phyloP scores from a whole-genome alignment of 2,329 filamentous ascomycete genomes.

The Colletotrichum musae region DNA sequence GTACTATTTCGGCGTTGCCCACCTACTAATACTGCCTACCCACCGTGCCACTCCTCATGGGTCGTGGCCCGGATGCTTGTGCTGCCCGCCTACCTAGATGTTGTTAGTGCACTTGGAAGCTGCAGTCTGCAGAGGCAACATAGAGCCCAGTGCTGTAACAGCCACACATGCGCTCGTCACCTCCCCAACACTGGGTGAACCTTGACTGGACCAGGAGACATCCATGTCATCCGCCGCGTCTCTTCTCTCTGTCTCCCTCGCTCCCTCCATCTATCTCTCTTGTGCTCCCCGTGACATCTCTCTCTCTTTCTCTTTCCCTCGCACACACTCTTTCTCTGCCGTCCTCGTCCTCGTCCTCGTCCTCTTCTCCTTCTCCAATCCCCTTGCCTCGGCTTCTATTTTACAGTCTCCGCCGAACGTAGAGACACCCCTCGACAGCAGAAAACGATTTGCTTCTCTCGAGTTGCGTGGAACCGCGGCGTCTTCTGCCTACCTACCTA shows the following conservation, averaged over 20 bases:
- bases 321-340: constrained; percentile 7
- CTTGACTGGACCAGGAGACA: constrained; percentile 25
- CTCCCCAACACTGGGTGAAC: constrained; percentile 8
- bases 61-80: not conserved
- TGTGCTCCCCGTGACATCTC: not conserved
- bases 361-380: not conserved
- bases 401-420: not conserved
- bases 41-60: not conserved
- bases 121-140: no score
- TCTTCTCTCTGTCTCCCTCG: constrained; percentile 17
- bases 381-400: not conserved
- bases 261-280: no score
- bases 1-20: not conserved
- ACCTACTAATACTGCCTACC: not conserved
- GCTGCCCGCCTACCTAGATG: no score
- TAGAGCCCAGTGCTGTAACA: no score
- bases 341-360: constrained; percentile 3
- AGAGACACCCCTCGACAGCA: constrained; percentile 6
- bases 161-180: not conserved
- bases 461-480: constrained; percentile 12
- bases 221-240: constrained; percentile 33
- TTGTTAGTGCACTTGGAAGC: not conserved
- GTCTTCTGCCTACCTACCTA: constrained; percentile 14
- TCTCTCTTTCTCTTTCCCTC: constrained; percentile 1
- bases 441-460: constrained; percentile 33